Evolutionary conservation across 169 alveolate species (phyloP), one percentile per base, ranked within the genome.

Genomic region (Theileria parva): DNA sequence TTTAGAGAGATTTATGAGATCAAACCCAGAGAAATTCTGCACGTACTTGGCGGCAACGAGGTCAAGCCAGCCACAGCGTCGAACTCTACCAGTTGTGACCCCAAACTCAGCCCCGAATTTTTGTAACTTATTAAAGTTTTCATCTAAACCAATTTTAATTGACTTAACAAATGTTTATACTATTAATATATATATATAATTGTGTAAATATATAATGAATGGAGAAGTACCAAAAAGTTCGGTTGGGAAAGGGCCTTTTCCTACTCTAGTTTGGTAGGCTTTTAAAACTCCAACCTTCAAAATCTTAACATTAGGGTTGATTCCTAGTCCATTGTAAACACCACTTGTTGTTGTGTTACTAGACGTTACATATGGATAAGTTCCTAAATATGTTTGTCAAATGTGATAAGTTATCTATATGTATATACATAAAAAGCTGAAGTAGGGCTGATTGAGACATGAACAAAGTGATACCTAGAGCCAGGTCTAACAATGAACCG

Each of bases 21-120:
- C 74, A 71, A 84, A 89, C 9, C 95, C 92, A 80, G 94, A 94
- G 19, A 95, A 71, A 13, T 79, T 39, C 64, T 86, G 86, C 0
- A 87, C 85, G 65, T 93, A 92, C 67, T 85, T 76, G 15, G 88
- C 87, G 70, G 93, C 93, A 44, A 95, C 96, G 21, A 96, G 74
- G 81, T 97, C 99, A 39, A 97, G 81, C 99, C 99, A 97, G 28
- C 99, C 99, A 77, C 99, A 96, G 68, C 99, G 94, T 67, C 99
- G 85, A 12, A 95, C 89, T 59, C 99, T 93, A 39, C 97, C 97
- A 8, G 99, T 97, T 0, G 99, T 95, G 13, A 97, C 93, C n/a
- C 99, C 99, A 84, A 86, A 90, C 85, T 97, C 99, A 37, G 81
- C 86, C 28, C 99, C 98, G n/a, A 86, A 92, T 63, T 86, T 92